Evolutionary conservation across 768 basidiomycete genomes (phyloP), one percentile per base, ranked within the genome.

Genomic region (Xanthoconium purpureum): DNA sequence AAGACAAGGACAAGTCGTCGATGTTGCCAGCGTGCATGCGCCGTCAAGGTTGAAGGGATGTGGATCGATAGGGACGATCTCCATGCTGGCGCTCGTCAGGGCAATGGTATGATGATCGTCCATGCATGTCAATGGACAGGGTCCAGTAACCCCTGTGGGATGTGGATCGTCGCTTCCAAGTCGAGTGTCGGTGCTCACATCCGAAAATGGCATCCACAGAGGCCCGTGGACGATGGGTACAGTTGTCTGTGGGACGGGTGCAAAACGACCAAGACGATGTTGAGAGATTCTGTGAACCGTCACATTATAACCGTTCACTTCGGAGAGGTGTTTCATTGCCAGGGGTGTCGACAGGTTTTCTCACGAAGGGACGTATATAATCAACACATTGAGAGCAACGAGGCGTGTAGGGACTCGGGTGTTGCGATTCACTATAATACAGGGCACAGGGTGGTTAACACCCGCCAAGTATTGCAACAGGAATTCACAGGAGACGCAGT

Each of bases 161-260:
- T 60, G 54, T 61, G 58, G 60, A 53, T 61, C 14, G 33, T 50
- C 3, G 54, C 54, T 10, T 47, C 54, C 42, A 55, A 48, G 29
- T 10, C 47, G 17, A 2, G 13, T 3, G 29, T 61, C 11, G 60
- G 54, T 3, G n/a, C 46, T 13, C 60, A 59, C 24, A 36, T 61
- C 6, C 53, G 57, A 6, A 55, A 37, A 24, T 61, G 60, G 60
- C 57, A 61, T 24, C 17, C 0, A 3, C 29, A 46, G 6, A 39
- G 3, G 12, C 45, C 13, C 5, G 11, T 33, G 2, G 24, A 6
- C 44, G 24, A 33, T 39, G 4, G 11, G 18, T 29, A 36, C n/a
- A 3, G 8, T 35, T 59, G 58, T 14, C 28, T 42, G 14, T 59
- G 58, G 58, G 38, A 45, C 1, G 53, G 57, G 5, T 58, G 57